Evolutionary conservation across 129 eudicot genomes (phyloP).

Genomic region (Gnaphalium uliginosum): DNA sequence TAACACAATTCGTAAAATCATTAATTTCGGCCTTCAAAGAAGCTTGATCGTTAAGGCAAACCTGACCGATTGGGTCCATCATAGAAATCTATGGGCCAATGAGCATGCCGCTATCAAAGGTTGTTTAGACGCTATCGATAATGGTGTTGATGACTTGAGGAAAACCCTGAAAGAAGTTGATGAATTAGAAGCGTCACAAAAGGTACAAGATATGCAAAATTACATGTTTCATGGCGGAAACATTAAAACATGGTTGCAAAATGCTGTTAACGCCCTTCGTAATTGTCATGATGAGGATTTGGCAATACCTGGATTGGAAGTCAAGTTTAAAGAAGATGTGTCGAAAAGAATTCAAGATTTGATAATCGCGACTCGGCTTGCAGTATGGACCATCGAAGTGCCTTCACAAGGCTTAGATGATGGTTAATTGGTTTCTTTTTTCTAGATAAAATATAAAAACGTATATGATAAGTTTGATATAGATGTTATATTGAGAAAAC

Average conservation of each 20-base stretch:
- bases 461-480: neutral
- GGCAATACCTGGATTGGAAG: slow-evolving; percentile 38
- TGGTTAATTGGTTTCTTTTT: slow-evolving; percentile 1
- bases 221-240: slow-evolving; percentile 28
- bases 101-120: slow-evolving; percentile 40
- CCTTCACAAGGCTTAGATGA: slow-evolving; percentile 17
- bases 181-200: slow-evolving; percentile 30
- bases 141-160: slow-evolving; percentile 37
- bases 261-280: slow-evolving; percentile 22
- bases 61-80: slow-evolving; percentile 34
- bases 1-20: slow-evolving; percentile 39
- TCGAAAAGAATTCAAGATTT: slow-evolving; percentile 33
- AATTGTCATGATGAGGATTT: slow-evolving; percentile 36
- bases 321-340: slow-evolving; percentile 30
- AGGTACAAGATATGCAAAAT: slow-evolving; percentile 22
- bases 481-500: neutral
- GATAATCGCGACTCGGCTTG: slow-evolving; percentile 35
- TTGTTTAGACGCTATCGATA: slow-evolving; percentile 39
- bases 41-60: slow-evolving; percentile 24
- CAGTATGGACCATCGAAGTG: slow-evolving; percentile 32
- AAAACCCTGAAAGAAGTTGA: slow-evolving; percentile 41
- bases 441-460: neutral
- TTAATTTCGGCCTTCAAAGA: slow-evolving; percentile 36
- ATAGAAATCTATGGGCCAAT: slow-evolving; percentile 30
- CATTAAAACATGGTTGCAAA: slow-evolving; percentile 36